Evolutionary conservation across 371 early-diverging fungal species (phyloP).

Genomic region (Actinomortierella wolfii): DNA sequence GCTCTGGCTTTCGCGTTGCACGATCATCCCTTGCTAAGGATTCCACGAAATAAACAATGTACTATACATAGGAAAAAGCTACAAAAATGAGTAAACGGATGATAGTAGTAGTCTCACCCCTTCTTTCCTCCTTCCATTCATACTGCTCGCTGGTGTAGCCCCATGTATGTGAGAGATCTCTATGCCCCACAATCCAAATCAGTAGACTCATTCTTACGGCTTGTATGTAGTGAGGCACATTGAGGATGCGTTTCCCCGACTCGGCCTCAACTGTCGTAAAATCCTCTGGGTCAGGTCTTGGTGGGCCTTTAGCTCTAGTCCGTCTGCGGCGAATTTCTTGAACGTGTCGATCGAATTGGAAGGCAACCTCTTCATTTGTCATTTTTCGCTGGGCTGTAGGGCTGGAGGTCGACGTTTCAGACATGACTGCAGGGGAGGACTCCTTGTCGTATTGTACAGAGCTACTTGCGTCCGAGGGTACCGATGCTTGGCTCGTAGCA

Average conservation of each 20-base stretch:
- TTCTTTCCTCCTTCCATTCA: not conserved
- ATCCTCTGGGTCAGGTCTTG: constrained; percentile 25
- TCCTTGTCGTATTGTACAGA: no score
- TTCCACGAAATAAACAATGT: constrained; percentile 26
- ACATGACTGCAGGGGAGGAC: no score
- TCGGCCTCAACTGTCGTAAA: constrained; percentile 30
- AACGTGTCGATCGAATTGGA: constrained; percentile 43
- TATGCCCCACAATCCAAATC: no score
- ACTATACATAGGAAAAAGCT: constrained; percentile 3
- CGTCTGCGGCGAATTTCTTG: constrained; percentile 43
- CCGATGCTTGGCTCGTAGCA: no score
- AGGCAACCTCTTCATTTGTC: constrained; percentile 28
- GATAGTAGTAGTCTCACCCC: no score
- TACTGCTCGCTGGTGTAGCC: no score
- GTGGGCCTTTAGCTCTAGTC: constrained; percentile 15
- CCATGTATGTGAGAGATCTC: no score
- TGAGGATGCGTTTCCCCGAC: constrained; percentile 32
- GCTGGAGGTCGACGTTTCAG: no score
- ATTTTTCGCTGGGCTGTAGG: no score
- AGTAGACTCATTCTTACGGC: constrained; percentile 25
- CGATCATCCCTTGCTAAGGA: constrained; percentile 37
- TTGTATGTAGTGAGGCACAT: constrained; percentile 20
- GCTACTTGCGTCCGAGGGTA: no score
- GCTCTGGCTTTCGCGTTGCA: constrained; percentile 16
- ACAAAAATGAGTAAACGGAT: not conserved